phyloP scores from a whole-genome alignment of 768 basidiomycete species.

The Trametes maxima region DNA sequence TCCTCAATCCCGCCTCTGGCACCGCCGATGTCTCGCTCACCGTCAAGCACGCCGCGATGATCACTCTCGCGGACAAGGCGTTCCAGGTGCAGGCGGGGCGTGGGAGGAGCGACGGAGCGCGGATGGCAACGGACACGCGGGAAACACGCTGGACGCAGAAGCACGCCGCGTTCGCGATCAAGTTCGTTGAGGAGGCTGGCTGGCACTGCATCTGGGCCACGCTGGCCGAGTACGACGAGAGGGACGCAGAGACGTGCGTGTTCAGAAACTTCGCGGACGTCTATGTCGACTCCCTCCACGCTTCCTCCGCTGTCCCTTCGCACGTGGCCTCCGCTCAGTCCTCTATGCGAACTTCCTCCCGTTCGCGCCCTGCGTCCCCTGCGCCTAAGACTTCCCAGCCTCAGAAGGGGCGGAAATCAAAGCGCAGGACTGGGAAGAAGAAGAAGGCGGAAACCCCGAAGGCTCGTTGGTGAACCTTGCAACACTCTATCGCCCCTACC shows the following conservation, averaged over 20 bases:
- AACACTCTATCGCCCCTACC: not conserved
- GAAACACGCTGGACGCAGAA: conserved; percentile 47
- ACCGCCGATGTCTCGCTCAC: conserved; percentile 38
- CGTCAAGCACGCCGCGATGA: conserved; percentile 53
- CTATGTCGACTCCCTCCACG: conserved; percentile 51
- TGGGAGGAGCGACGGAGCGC: conserved; percentile 13
- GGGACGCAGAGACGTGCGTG: conserved; percentile 34
- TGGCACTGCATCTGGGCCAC: conserved; percentile 74
- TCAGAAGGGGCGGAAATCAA: conserved; percentile 1
- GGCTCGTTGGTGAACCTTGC: conserved; percentile 12
- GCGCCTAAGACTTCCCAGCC: not conserved
- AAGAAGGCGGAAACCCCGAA: conserved; percentile 12
- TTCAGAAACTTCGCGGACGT: conserved; percentile 66
- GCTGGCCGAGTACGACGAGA: conserved; percentile 51
- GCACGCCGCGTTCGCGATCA: conserved; percentile 54
- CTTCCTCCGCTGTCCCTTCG: conserved; percentile 17
- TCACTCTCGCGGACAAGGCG: conserved; percentile 61
- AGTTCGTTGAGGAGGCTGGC: conserved; percentile 48
- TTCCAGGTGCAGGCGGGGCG: conserved; percentile 39
- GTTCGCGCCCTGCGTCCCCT: not conserved
- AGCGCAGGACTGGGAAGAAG: conserved; percentile 8
- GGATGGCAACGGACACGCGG: conserved; percentile 20
- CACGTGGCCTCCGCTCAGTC: not conserved
- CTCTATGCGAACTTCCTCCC: not conserved
- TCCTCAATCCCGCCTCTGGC: conserved; percentile 39